Evolutionary conservation across 108 stramenopile species (phyloP), one percentile per base, ranked within the genome.

Genomic region (Cyclostephanos tholiformis): DNA sequence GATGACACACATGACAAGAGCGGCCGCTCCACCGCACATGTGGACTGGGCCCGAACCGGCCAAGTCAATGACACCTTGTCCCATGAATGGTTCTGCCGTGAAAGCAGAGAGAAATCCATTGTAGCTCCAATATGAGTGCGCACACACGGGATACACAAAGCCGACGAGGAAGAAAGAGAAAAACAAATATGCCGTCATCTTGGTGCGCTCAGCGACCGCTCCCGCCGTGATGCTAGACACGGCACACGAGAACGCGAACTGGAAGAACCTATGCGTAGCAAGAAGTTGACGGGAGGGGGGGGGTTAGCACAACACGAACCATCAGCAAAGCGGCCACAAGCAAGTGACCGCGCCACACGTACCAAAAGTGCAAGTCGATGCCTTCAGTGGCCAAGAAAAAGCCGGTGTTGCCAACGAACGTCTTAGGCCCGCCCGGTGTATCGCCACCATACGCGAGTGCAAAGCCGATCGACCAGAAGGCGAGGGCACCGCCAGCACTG

Each of bases 41-140:
- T 95, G 90, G 19, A 92, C 90, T 4, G 87, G 85, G 7, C 91
- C 88, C n/a, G 85, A 86, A 30, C 95, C 95, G 44, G 93, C 91
- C 49, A 92, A 79, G 67, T 96, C 93, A 60, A 88, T 84, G 38
- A 82, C 80, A 32, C 92, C 97, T 26, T 79, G 68, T 39, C 72
- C 86, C 70, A 75, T 85, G 1, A 85, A 70, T 25, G 89, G 89
- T 8, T 92, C 87, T 25, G 44, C 53, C 7, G 82, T 67, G 14
- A 71, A 79, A 0, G 73, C 51, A 1, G 82, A 84, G 10, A 86
- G 70, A 30, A 76, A 77, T 0, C 85, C 85, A 32, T 81, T 86
- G 55, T 39, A 23, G 23, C 69, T 72, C 82, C 82, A 84, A 39
- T 77, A 76, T 13, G 82, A 51, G 48, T 84, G 80, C 0, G 75